Conservation (phyloP, 306 rosid genomes). For the Abrus pulchellus region DNA sequence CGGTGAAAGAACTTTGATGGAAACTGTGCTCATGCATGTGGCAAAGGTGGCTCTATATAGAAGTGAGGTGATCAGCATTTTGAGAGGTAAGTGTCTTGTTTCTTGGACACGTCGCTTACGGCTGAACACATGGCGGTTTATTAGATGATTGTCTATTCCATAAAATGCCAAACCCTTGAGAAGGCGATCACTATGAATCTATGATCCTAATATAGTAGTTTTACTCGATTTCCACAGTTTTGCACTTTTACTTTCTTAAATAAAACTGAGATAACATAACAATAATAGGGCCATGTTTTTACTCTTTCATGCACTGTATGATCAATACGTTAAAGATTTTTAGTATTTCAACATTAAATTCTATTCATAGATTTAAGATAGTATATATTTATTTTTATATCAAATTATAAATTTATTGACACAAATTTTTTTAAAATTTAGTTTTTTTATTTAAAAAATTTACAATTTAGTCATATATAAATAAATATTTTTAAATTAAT, state of each 20-base stretch:
- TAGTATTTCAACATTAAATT: too few relatives aligned
- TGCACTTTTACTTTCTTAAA: background rate
- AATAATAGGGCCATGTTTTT: background rate
- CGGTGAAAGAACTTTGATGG: background rate
- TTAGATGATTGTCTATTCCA: conserved; percentile 18
- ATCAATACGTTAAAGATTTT: background rate
- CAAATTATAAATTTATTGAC: too few relatives aligned
- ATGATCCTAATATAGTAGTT: background rate
- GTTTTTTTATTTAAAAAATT: too few relatives aligned
- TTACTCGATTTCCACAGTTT: background rate
- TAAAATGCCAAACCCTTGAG: conserved; percentile 32
- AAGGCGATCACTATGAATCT: conserved; percentile 40
- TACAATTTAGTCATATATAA: too few relatives aligned
- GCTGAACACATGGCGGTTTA: conserved; percentile 58
- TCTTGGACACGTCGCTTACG: conserved; percentile 57
- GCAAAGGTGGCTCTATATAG: conserved; percentile 53
- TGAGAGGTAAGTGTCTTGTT: conserved; percentile 57
- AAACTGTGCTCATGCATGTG: conserved; percentile 15
- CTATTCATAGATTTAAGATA: too few relatives aligned
- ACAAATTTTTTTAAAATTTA: too few relatives aligned
- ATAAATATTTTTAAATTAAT: too few relatives aligned
- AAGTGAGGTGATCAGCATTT: conserved; percentile 21
- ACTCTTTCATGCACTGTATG: background rate
- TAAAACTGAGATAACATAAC: background rate
- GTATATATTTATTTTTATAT: too few relatives aligned